These are phyloP conservation scores for Solanum hybrid DNA, from an alignment of 305 asterid genomes.

Conservation along the genomic window DNA sequence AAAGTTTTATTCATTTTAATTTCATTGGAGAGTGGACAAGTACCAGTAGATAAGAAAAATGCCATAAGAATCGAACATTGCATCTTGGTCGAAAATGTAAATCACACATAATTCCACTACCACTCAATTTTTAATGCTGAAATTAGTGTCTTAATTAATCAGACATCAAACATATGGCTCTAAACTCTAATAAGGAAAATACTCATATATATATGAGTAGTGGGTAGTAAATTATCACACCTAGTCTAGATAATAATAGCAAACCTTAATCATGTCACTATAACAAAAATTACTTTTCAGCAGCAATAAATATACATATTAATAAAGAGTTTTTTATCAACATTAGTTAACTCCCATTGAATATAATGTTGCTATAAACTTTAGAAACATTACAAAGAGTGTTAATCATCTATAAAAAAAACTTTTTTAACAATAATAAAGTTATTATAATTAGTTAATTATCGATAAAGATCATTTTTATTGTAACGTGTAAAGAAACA, in stretches of 20 bases:
- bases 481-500: background rate
- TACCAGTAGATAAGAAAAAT: background rate
- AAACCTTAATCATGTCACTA: background rate
- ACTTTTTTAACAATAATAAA: background rate
- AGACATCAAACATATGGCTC: background rate
- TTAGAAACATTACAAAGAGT: background rate
- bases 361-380: too few relatives aligned
- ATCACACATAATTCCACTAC: background rate
- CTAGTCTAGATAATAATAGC: background rate
- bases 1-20: background rate
- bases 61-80: background rate
- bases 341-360: background rate
- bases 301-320: too few relatives aligned
- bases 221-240: background rate
- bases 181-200: background rate
- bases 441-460: background rate
- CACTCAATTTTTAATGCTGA: background rate
- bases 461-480: background rate
- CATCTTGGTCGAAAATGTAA: background rate
- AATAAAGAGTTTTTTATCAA: background rate
- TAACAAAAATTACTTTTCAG: too few relatives aligned
- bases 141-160: background rate
- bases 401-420: background rate
- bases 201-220: background rate
- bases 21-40: background rate